Percentiles rank a stretch among this genome's conserved stretches.
phyloP scores from a whole-genome alignment of 2,329 filamentous ascomycete species.

The Mycosphaerella arachidis region DNA sequence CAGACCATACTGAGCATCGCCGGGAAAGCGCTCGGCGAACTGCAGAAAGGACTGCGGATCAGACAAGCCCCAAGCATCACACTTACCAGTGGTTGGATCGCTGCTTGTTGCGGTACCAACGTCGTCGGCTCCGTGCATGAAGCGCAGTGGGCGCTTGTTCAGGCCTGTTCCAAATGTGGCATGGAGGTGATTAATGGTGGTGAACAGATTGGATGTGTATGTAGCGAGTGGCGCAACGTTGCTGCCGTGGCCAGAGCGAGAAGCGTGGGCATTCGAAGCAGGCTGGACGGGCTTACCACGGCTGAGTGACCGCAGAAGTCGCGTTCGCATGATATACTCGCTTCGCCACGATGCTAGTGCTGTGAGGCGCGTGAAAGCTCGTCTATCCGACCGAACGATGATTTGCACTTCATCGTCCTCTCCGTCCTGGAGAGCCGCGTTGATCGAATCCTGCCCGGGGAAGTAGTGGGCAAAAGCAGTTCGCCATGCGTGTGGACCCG shows the following conservation, averaged over 20 bases:
- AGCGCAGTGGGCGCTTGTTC: slow-evolving; percentile 67
- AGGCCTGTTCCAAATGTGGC: slow-evolving; percentile 65
- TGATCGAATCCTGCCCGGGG: slow-evolving; percentile 63
- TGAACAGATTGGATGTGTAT: slow-evolving; percentile 78
- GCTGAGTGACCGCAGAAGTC: slow-evolving; percentile 72
- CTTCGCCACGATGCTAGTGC: slow-evolving; percentile 88
- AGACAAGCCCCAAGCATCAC: slow-evolving; percentile 76
- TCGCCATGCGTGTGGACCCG: slow-evolving; percentile 88
- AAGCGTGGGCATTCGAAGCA: slow-evolving; percentile 49
- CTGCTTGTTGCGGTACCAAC: slow-evolving; percentile 73
- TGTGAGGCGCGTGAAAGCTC: slow-evolving; percentile 77
- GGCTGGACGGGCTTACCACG: slow-evolving; percentile 71
- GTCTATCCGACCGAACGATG: slow-evolving; percentile 64
- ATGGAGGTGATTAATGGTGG: slow-evolving; percentile 73
- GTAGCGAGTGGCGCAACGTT: slow-evolving; percentile 71
- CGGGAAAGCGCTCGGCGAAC: slow-evolving; percentile 71
- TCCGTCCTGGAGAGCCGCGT: slow-evolving; percentile 32
- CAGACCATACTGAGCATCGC: slow-evolving; percentile 69
- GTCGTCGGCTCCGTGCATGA: slow-evolving; percentile 79
- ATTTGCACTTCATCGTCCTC: slow-evolving; percentile 50
- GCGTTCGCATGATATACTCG: slow-evolving; percentile 86
- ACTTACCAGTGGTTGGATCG: slow-evolving; percentile 70
- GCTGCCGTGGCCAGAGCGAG: slow-evolving; percentile 54
- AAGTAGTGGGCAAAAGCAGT: slow-evolving; percentile 90
- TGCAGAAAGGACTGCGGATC: slow-evolving; percentile 72